A percentile compares a stretch with the other conserved stretches of the same genome.
Conservation (phyloP, 1,284 basidiomycete genomes). For the Coniferiporia sulphurascens region DNA sequence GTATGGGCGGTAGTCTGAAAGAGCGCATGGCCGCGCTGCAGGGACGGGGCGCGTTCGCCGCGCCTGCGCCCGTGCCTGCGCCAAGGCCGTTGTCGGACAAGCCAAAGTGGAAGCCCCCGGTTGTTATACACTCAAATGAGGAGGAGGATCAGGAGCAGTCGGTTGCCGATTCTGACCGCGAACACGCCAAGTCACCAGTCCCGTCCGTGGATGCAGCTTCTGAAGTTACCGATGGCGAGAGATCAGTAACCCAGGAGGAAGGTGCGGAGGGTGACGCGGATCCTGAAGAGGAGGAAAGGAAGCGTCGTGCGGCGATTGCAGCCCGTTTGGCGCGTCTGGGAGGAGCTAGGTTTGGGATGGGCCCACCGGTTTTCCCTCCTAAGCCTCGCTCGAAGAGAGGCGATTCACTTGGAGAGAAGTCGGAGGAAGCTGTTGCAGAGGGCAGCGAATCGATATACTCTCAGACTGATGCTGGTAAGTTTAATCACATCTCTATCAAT, state of each 20-base stretch:
- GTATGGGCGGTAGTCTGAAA: constrained; percentile 69
- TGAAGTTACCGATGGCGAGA: constrained; percentile 27
- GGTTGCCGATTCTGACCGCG: constrained; percentile 18
- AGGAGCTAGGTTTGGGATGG: constrained; percentile 81
- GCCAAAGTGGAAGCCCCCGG: constrained; percentile 80
- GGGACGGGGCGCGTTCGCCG: constrained; percentile 72
- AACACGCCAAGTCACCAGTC: constrained; percentile 24
- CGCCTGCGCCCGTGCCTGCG: constrained; percentile 37
- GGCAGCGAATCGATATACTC: background rate
- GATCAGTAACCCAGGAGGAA: constrained; percentile 31
- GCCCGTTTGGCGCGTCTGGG: constrained; percentile 88
- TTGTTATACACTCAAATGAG: constrained; percentile 24
- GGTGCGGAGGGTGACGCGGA: constrained; percentile 45
- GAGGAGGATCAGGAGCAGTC: constrained; percentile 19
- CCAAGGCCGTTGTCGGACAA: constrained; percentile 63
- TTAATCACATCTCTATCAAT: background rate
- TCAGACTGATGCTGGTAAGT: background rate
- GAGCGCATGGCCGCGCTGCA: constrained; percentile 91
- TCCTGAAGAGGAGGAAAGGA: constrained; percentile 74
- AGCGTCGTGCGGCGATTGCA: constrained; percentile 76
- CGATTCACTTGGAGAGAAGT: background rate
- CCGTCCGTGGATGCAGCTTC: constrained; percentile 22
- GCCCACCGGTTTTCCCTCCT: constrained; percentile 58
- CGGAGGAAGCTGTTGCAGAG: background rate
- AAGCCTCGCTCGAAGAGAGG: constrained; percentile 40